Conservation (phyloP, 441 rosid genomes). For the Erodium chrysanthum region DNA sequence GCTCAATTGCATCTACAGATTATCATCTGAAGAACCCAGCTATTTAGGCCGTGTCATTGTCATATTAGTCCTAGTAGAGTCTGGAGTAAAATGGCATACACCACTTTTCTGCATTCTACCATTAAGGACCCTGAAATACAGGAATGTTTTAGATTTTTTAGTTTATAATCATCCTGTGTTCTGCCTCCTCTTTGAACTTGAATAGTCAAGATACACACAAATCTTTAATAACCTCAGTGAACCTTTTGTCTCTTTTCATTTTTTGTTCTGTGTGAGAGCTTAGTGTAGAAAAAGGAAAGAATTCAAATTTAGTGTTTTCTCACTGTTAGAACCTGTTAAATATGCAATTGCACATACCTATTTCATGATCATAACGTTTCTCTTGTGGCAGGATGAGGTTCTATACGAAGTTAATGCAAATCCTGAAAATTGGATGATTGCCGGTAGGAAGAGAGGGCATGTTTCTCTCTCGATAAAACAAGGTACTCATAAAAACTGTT, state of each 20-base stretch:
- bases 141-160: background rate
- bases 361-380: background rate
- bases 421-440: conserved; percentile 86
- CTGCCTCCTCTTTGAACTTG: too few relatives aligned
- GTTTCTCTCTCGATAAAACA: conserved; percentile 54
- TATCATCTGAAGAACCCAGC: too few relatives aligned
- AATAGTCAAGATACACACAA: too few relatives aligned
- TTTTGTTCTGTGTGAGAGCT: too few relatives aligned
- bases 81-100: too few relatives aligned
- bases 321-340: background rate
- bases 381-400: conserved; percentile 54
- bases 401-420: conserved; percentile 77
- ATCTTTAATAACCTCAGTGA: too few relatives aligned
- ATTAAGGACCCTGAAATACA: background rate
- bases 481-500: conserved; percentile 34
- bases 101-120: background rate
- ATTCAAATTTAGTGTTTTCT: too few relatives aligned
- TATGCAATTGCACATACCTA: background rate
- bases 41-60: too few relatives aligned
- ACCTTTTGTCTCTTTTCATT: too few relatives aligned
- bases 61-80: too few relatives aligned
- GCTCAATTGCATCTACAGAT: background rate
- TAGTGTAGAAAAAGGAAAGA: too few relatives aligned
- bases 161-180: background rate
- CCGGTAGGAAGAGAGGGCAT: conserved; percentile 91